Conservation (phyloP, 768 basidiomycete genomes). For the Amanita thiersii region DNA sequence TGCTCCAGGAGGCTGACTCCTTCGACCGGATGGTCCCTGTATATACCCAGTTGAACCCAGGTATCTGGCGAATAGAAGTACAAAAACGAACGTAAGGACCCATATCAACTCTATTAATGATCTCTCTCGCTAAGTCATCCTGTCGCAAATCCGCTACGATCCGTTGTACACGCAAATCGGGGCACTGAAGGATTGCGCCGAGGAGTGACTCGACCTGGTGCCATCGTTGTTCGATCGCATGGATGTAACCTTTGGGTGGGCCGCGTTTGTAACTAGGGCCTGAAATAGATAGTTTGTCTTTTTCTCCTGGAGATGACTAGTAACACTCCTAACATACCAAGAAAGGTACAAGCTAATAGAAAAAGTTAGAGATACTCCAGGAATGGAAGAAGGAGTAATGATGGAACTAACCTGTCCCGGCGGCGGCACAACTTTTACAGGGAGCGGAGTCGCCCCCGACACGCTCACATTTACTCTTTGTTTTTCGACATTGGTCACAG, state of each 20-base stretch:
- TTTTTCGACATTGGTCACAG: slow-evolving; percentile 83
- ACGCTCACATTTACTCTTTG: slow-evolving; percentile 81
- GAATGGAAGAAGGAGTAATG: neutral
- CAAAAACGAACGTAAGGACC: slow-evolving; percentile 62
- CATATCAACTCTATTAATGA: slow-evolving; percentile 66
- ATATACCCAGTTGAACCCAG: slow-evolving; percentile 7
- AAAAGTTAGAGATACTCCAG: slow-evolving; percentile 13
- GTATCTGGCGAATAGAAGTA: slow-evolving; percentile 4
- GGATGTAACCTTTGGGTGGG: slow-evolving; percentile 86
- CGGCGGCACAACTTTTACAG: slow-evolving; percentile 58
- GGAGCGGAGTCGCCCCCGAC: slow-evolving; percentile 32
- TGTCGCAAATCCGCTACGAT: slow-evolving; percentile 56
- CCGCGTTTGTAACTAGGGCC: slow-evolving; percentile 79
- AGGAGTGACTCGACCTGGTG: slow-evolving; percentile 90
- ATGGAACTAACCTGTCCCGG: slow-evolving; percentile 38
- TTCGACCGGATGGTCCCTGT: slow-evolving; percentile 65
- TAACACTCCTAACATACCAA: slow-evolving; percentile 29
- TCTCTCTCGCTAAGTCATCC: slow-evolving; percentile 72
- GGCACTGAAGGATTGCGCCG: slow-evolving; percentile 70
- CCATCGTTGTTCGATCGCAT: slow-evolving; percentile 87
- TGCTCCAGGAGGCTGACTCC: slow-evolving; percentile 48
- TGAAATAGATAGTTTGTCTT: slow-evolving; percentile 15
- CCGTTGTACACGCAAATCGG: slow-evolving; percentile 54
- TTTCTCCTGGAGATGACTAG: neutral
- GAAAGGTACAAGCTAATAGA: slow-evolving; percentile 53